Conservation (phyloP, 2,329 filamentous ascomycete species). For the Sordariomycetes sp. region DNA sequence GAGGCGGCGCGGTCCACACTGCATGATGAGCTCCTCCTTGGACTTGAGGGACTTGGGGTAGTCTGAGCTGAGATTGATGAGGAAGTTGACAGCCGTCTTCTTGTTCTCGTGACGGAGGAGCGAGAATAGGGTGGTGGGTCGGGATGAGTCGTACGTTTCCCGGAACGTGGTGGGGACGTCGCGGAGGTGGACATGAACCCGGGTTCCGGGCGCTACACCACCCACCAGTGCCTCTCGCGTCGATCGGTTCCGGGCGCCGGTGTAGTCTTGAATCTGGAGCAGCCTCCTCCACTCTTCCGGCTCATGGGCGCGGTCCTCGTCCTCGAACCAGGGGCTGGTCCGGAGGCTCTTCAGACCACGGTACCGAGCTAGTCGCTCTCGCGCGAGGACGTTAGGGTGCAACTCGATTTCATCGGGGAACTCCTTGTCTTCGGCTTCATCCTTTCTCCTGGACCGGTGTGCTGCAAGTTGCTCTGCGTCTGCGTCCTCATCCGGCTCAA, state of each 20-base stretch:
- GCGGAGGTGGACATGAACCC: conserved; percentile 68
- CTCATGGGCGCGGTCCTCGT: conserved; percentile 77
- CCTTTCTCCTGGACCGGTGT: conserved; percentile 67
- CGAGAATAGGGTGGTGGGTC: conserved; percentile 69
- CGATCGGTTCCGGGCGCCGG: conserved; percentile 65
- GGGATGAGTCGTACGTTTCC: conserved; percentile 34
- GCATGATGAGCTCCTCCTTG: conserved; percentile 85
- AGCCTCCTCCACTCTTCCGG: conserved; percentile 84
- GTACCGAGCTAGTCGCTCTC: conserved; percentile 78
- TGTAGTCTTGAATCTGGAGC: conserved; percentile 83
- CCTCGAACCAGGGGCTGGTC: conserved; percentile 78
- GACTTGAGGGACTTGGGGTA: conserved; percentile 69
- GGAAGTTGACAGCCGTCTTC: conserved; percentile 78
- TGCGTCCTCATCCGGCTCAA: conserved; percentile 74
- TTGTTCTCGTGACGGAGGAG: conserved; percentile 93
- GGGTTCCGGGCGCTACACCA: conserved; percentile 72
- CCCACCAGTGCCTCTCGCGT: conserved; percentile 80
- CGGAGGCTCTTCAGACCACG: conserved; percentile 85
- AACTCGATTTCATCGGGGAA: conserved; percentile 97
- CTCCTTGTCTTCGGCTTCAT: conserved; percentile 78
- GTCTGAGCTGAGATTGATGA: conserved; percentile 75
- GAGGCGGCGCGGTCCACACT: conserved; percentile 81
- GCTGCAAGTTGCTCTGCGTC: conserved; percentile 67
- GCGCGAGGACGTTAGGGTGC: conserved; percentile 73
- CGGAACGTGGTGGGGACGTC: conserved; percentile 31